Conservation (phyloP, 2,329 filamentous ascomycete species). For the Xylariaceae sp. region DNA sequence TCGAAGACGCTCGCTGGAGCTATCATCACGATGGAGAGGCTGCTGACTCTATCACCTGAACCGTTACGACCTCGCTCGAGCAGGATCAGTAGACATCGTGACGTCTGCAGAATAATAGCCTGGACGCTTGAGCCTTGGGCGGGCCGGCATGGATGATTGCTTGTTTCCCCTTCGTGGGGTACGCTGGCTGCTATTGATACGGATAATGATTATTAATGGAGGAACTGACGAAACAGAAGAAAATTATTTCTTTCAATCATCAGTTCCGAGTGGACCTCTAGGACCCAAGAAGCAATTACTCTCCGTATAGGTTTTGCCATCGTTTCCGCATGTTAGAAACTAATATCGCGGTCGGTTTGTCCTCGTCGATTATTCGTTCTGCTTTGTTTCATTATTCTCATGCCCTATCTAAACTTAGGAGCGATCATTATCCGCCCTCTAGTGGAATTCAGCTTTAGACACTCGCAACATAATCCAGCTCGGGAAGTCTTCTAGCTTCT, state of each 20-base stretch:
- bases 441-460: slow-evolving; percentile 28
- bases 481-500: slow-evolving; percentile 20
- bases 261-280: slow-evolving; percentile 34
- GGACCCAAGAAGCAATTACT: slow-evolving; percentile 37
- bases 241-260: slow-evolving; percentile 23
- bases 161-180: slow-evolving; percentile 7
- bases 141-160: slow-evolving; percentile 4
- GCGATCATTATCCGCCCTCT: slow-evolving; percentile 18
- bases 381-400: slow-evolving; percentile 35
- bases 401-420: slow-evolving; percentile 22
- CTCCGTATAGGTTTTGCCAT: slow-evolving; percentile 32
- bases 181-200: slow-evolving; percentile 29
- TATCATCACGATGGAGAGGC: slow-evolving; percentile 6
- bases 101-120: slow-evolving; percentile 21
- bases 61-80: not conserved
- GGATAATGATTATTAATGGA: slow-evolving; percentile 18
- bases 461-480: slow-evolving; percentile 17
- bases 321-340: slow-evolving; percentile 21
- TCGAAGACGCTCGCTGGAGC: slow-evolving; percentile 28
- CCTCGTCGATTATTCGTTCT: slow-evolving; percentile 31
- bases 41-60: slow-evolving; percentile 29
- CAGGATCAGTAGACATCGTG: slow-evolving; percentile 15
- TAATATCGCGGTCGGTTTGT: slow-evolving; percentile 24
- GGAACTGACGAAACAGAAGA: slow-evolving; percentile 26
- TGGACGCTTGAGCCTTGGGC: slow-evolving; percentile 3